Evolutionary conservation across 441 rosid genomes (phyloP).

Genomic region (Viola pubescens): DNA sequence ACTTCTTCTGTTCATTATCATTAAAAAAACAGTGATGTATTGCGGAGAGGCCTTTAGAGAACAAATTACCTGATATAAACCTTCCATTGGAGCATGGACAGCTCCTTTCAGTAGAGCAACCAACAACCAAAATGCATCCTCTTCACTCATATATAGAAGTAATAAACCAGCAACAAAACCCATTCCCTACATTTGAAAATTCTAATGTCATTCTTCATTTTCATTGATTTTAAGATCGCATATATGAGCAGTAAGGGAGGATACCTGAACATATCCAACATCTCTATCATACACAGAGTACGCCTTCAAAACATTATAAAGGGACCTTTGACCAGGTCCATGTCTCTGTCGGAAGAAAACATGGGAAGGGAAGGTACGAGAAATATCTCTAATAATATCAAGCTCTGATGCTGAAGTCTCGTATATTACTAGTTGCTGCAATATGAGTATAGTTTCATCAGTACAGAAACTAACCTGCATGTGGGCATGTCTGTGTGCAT

Average conservation of each 20-base stretch:
- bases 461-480: conserved; percentile 2
- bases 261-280: conserved; percentile 93
- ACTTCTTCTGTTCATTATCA: too few relatives aligned
- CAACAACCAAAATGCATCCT: conserved; percentile 93
- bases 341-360: conserved; percentile 97
- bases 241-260: conserved; percentile 6
- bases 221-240: conserved; percentile 4
- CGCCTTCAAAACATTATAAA: conserved; percentile 91
- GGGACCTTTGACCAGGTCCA: conserved; percentile 96
- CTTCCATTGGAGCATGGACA: conserved; percentile 97
- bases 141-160: conserved; percentile 97
- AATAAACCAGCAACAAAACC: conserved; percentile 86
- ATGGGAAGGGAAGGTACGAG: conserved; percentile 93
- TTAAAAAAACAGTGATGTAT: too few relatives aligned
- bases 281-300: conserved; percentile 93
- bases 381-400: conserved; percentile 88
- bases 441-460: conserved; percentile 15
- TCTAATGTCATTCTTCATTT: conserved; percentile 11
- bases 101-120: conserved; percentile 97
- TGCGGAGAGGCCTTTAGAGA: not conserved
- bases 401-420: conserved; percentile 94
- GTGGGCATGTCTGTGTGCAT: not conserved
- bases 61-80: conserved; percentile 69
- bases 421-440: conserved; percentile 84
- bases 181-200: conserved; percentile 66